phyloP scores from a whole-genome alignment of 23 red algal species.

The Pyropia yezoensis region DNA sequence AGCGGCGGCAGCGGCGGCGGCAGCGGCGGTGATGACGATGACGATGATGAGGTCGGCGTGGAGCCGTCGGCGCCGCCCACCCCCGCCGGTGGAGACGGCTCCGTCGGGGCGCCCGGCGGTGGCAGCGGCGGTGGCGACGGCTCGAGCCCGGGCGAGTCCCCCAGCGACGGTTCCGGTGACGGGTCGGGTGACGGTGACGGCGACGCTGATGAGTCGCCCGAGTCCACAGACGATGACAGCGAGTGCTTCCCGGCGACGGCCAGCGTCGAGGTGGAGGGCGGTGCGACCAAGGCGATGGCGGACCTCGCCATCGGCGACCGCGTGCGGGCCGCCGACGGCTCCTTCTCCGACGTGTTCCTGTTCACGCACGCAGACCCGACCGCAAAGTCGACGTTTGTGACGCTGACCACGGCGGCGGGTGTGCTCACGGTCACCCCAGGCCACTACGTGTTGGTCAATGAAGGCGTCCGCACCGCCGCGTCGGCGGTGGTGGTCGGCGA shows the following conservation, averaged over 20 bases:
- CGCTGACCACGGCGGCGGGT: slow-evolving; percentile 2
- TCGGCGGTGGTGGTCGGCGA: slow-evolving; percentile 15
- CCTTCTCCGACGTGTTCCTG: slow-evolving; percentile 31
- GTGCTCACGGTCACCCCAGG: slow-evolving; percentile 11
- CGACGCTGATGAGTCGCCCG: too few species aligned
- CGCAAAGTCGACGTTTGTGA: slow-evolving; percentile 13
- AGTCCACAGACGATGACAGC: background rate
- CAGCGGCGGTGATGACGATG: too few species aligned
- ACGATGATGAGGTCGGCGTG: too few species aligned
- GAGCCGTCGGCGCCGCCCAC: too few species aligned
- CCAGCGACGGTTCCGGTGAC: too few species aligned
- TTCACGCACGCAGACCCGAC: slow-evolving; percentile 24
- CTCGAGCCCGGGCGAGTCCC: too few species aligned
- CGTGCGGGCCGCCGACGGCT: slow-evolving; percentile 12
- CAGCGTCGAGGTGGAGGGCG: slow-evolving; percentile 7
- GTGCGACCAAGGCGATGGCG: slow-evolving; percentile 4
- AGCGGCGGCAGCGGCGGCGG: too few species aligned
- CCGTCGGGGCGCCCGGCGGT: too few species aligned
- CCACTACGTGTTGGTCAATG: slow-evolving; percentile 32
- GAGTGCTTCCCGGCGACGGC: slow-evolving; percentile 46
- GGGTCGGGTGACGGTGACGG: too few species aligned
- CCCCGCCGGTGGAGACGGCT: too few species aligned
- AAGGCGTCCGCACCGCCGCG: slow-evolving; percentile 10
- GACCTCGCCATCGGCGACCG: slow-evolving; percentile 36
- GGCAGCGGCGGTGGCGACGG: too few species aligned